These are phyloP conservation scores for Starmerella riodocensis DNA, from an alignment of 805 yeast species.

Conservation along the genomic window DNA sequence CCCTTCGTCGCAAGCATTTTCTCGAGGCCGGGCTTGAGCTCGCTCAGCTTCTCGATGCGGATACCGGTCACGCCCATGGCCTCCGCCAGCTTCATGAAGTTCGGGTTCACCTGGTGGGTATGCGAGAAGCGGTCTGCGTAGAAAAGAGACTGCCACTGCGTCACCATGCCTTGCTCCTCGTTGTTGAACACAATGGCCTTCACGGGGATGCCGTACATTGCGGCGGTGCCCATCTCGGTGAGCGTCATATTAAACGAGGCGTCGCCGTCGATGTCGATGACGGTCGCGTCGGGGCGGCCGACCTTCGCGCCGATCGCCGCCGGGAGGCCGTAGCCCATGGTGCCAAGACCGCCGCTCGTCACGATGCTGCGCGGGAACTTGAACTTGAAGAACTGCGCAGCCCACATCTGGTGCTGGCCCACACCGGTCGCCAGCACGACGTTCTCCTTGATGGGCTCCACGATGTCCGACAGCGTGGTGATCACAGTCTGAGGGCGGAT, in stretches of 20 bases:
- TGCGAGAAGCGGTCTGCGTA: conserved; percentile 96
- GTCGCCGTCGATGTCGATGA: conserved; percentile 96
- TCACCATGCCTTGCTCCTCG: conserved; percentile 99
- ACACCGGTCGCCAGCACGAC: conserved; percentile 94
- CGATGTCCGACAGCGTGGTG: conserved; percentile 60
- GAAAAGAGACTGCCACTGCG: conserved; percentile 97
- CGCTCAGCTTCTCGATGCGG: conserved; percentile 55
- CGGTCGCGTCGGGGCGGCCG: conserved; percentile 86
- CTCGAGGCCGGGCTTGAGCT: conserved; percentile 44
- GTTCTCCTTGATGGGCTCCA: conserved; percentile 49
- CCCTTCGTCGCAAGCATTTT: conserved; percentile 64
- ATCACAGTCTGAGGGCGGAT: conserved; percentile 92
- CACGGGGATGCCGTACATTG: conserved; percentile 83
- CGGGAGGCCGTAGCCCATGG: conserved; percentile 97
- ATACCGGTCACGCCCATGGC: conserved; percentile 86
- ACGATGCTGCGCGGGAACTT: conserved; percentile 81
- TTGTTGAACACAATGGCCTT: conserved; percentile 82
- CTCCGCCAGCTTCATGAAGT: conserved; percentile 83
- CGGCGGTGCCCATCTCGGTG: conserved; percentile 84
- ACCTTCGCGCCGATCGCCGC: conserved; percentile 98
- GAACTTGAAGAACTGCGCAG: conserved; percentile 96
- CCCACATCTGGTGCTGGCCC: conserved; percentile 99
- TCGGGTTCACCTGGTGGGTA: conserved; percentile 91
- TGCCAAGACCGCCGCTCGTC: conserved; percentile 98
- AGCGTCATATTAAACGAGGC: conserved; percentile 98